A percentile compares a stretch with the other conserved stretches of the same genome.
Evolutionary conservation across 345 rosid species (phyloP).

Genomic region (rapeseed (Brassica napus)): Da-Ae NC_063436.1:24682501-24683000

Average conservation of each 20-base stretch:
- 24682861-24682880: slow-evolving; percentile 41
- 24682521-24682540: not conserved
- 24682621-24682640: not conserved
- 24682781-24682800: not conserved
- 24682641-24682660: not conserved
- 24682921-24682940: slow-evolving; percentile 29
- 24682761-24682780: slow-evolving; percentile 19
- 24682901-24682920: slow-evolving; percentile 29
- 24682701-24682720: slow-evolving; percentile 14
- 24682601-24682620: not conserved
- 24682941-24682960: slow-evolving; percentile 43
- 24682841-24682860: slow-evolving; percentile 18
- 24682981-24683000: slow-evolving; percentile 63
- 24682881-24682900: slow-evolving; percentile 44
- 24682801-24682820: not conserved
- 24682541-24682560: not conserved
- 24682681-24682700: not conserved
- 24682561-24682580: not conserved
- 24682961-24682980: slow-evolving; percentile 47
- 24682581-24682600: not conserved
- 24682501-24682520: not conserved
- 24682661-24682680: not conserved
- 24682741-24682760: not conserved
- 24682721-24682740: not conserved
- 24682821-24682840: slow-evolving; percentile 12